Evolutionary conservation across 331 rosid species (phyloP), one percentile per base, ranked within the genome.

Genomic region (Saraca asoca): DNA sequence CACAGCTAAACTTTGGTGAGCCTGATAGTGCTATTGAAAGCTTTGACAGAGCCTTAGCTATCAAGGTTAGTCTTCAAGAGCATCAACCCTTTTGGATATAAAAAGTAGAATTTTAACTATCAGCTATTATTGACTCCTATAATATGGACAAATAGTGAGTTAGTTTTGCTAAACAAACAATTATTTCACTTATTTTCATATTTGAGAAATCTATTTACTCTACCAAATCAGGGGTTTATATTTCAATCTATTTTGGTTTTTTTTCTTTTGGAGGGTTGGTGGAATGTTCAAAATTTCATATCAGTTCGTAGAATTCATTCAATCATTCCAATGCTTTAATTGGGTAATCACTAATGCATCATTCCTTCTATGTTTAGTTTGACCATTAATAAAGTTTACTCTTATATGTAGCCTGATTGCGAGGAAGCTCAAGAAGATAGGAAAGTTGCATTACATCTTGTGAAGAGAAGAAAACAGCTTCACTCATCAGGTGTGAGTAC

Each of bases 1-100:
- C 98, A 59, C 96, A 87, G 76, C 79, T 93, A 58, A 89, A 93
- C 81, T 93, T 79, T 69, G 98, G 98, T 48, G 96, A 93, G 77
- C 96, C 95, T 9, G 96, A 89, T 78, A 82, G 79, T 72, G 94
- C 95, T 15, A 69, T 85, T 61, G 83, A 84, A 69, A 93, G 94
- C 79, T 93, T 93, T 73, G 98, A 93, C 76, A 78, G 66, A 75
- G 90, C 98, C 39, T 61, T 87, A 77, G 89, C 86, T 65, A 79
- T 89, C 75, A 87, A 87, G 98, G 96, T 89, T 79, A 48, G 39
- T 41, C 56, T 38, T 24, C 31, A 24, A 24, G 31, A 24, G 31
- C 31, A 24, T 24, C 17, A 53, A 58, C 69, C 18, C 18, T 55
- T 39, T n/a, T 44, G 45, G 19, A 38, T n/a, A 7, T 5, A 11